phyloP scores from a whole-genome alignment of 805 yeast species.

The Kodamaea neixiangensis region DNA sequence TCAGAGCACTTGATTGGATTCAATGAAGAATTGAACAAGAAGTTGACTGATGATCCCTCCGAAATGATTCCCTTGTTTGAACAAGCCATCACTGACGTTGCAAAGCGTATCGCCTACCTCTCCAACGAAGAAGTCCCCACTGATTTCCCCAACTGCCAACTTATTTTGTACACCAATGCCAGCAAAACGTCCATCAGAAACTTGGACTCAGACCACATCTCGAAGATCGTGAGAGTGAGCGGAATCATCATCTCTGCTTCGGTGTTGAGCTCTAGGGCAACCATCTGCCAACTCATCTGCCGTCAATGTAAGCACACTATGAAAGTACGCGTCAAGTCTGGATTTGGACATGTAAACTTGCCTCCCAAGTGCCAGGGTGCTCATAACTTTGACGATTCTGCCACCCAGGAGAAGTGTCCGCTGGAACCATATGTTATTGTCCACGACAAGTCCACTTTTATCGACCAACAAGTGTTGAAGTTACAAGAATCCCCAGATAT shows the following conservation, averaged over 20 bases:
- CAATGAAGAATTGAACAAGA: conserved; percentile 86
- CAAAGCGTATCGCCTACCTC: conserved; percentile 64
- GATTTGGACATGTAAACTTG: conserved; percentile 68
- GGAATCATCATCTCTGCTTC: conserved; percentile 94
- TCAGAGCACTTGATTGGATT: conserved; percentile 83
- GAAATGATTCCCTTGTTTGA: conserved; percentile 88
- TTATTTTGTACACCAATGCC: conserved; percentile 73
- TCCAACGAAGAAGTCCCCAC: conserved; percentile 52
- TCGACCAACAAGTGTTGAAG: conserved; percentile 92
- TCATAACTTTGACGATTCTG: conserved; percentile 41
- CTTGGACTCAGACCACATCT: conserved; percentile 81
- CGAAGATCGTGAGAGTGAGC: conserved; percentile 85
- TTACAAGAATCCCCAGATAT: conserved; percentile 97
- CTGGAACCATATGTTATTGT: conserved; percentile 90
- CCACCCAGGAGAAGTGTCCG: conserved; percentile 68
- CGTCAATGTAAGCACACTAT: conserved; percentile 82
- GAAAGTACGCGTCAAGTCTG: conserved; percentile 59
- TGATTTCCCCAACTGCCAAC: conserved; percentile 79
- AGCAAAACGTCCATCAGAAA: conserved; percentile 74
- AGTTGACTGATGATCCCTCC: conserved; percentile 80
- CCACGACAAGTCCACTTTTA: conserved; percentile 90
- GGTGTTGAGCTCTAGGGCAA: conserved; percentile 84
- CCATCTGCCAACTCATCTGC: conserved; percentile 81
- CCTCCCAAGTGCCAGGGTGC: conserved; percentile 65
- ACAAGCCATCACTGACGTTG: conserved; percentile 80